Evolutionary conservation across 441 rosid genomes (phyloP).

Genomic region (Gossypium trilobum): DNA sequence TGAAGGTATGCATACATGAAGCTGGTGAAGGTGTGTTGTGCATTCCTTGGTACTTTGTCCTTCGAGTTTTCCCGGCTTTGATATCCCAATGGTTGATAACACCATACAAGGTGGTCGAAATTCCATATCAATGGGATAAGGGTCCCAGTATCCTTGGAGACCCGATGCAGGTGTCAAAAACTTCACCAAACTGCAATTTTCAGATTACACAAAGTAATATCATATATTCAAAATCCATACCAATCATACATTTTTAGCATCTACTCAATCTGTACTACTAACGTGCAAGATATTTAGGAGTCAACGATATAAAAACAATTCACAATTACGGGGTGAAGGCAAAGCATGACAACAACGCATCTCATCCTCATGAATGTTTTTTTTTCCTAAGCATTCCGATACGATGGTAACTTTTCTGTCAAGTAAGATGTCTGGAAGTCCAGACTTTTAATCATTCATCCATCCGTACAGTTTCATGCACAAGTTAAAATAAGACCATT

Average conservation of each 20-base stretch:
- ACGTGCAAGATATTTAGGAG: too few species aligned
- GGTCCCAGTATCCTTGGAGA: slow-evolving; percentile 96
- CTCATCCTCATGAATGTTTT: too few species aligned
- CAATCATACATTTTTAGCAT: not conserved
- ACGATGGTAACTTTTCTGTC: too few species aligned
- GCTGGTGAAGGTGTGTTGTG: slow-evolving; percentile 87
- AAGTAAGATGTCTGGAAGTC: not conserved
- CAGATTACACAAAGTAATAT: slow-evolving; percentile 5
- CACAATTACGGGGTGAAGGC: too few species aligned
- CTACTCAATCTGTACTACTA: not conserved
- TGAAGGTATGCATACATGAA: slow-evolving; percentile 87
- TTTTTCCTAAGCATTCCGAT: too few species aligned
- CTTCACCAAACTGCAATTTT: slow-evolving; percentile 62
- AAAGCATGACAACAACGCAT: too few species aligned
- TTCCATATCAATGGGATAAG: slow-evolving; percentile 97
- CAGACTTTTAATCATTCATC: not conserved
- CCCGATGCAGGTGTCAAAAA: slow-evolving; percentile 83
- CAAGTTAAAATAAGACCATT: not conserved
- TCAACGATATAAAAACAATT: too few species aligned
- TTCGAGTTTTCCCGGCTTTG: slow-evolving; percentile 88
- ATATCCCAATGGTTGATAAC: slow-evolving; percentile 84
- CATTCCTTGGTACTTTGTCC: slow-evolving; percentile 67
- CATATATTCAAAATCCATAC: not conserved
- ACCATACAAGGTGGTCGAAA: slow-evolving; percentile 94
- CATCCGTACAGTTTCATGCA: not conserved